These are phyloP conservation scores for Exophiala sp. DNA, from an alignment of 2,329 filamentous ascomycete species.

Conservation along the genomic window DNA sequence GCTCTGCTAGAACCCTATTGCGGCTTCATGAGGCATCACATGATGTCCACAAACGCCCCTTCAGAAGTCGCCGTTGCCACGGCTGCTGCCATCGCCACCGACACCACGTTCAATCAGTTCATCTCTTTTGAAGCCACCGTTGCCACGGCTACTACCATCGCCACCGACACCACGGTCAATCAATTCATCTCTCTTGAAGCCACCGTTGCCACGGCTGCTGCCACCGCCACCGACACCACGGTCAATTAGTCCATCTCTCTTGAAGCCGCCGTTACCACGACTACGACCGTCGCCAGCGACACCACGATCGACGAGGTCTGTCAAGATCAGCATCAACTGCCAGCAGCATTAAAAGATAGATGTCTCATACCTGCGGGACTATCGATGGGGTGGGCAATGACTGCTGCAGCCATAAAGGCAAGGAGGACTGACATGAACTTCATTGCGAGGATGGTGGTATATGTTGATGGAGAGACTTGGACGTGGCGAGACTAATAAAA, in stretches of 20 bases:
- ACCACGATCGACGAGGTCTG: neutral
- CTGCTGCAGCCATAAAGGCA: neutral
- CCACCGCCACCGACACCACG: neutral
- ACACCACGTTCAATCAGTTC: neutral
- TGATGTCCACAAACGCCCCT: too few relatives aligned
- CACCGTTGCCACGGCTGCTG: neutral
- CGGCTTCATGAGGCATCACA: too few relatives aligned
- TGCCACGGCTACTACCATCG: neutral
- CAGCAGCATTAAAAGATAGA: too few relatives aligned
- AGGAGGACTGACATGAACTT: neutral
- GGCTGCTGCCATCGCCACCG: too few relatives aligned
- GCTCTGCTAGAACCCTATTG: too few relatives aligned
- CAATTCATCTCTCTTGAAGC: neutral
- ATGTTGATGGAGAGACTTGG: too few relatives aligned
- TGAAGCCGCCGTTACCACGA: neutral
- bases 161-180: neutral
- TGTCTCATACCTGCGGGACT: neutral
- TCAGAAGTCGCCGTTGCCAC: too few relatives aligned
- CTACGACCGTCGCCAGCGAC: neutral
- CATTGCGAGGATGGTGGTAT: neutral
- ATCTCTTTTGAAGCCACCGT: neutral
- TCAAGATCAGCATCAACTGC: neutral
- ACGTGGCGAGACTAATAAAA: too few relatives aligned
- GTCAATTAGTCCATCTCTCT: neutral
- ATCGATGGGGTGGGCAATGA: slow-evolving; percentile 1